These are phyloP conservation scores for Candida cerambycidarum DNA, from an alignment of 805 yeast genomes.

Conservation along the genomic window DNA sequence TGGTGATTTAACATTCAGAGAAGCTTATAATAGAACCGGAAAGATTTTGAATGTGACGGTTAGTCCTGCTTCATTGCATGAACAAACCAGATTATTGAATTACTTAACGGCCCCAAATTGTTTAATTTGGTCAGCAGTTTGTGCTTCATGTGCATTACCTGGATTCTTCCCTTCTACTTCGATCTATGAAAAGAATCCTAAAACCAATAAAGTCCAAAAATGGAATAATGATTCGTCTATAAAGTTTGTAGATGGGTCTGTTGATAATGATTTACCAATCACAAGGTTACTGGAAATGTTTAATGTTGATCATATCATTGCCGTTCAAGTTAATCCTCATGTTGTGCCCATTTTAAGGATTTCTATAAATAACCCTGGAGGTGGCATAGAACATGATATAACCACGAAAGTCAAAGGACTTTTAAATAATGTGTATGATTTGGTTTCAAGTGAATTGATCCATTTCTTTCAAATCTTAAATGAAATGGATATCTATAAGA, in stretches of 20 bases:
- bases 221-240: conserved; percentile 77
- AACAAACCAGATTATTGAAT: conserved; percentile 82
- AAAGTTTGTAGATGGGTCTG: conserved; percentile 93
- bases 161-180: conserved; percentile 86
- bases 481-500: conserved; percentile 76
- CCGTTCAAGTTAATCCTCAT: conserved; percentile 96
- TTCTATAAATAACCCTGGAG: conserved; percentile 68
- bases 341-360: conserved; percentile 82
- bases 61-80: conserved; percentile 86
- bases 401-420: conserved; percentile 54
- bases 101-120: conserved; percentile 81
- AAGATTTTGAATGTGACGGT: conserved; percentile 92
- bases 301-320: conserved; percentile 95
- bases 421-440: conserved; percentile 54
- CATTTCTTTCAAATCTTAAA: conserved; percentile 73
- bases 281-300: conserved; percentile 92
- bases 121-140: conserved; percentile 82
- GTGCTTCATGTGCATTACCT: conserved; percentile 94
- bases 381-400: conserved; percentile 61
- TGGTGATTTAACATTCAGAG: conserved; percentile 90
- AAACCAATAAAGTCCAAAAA: conserved; percentile 68
- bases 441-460: conserved; percentile 66
- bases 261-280: conserved; percentile 90
- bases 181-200: conserved; percentile 76
- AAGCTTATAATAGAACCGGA: conserved; percentile 92